These are phyloP conservation scores for Pseudopyrenochaeta lycopersici DNA, from an alignment of 2,329 filamentous ascomycete species.

Conservation along the genomic window DNA sequence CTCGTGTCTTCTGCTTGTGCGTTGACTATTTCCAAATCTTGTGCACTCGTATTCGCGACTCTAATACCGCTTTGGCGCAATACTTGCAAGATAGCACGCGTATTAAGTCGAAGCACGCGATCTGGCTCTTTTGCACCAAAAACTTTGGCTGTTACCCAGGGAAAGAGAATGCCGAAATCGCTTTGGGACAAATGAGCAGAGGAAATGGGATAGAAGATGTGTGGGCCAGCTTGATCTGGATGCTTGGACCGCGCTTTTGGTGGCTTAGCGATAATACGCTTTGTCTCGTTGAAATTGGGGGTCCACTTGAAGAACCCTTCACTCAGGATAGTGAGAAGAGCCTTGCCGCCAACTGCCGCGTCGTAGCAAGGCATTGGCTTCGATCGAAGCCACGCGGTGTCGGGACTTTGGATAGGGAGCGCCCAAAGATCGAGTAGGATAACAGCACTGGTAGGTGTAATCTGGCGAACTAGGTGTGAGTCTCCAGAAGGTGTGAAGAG, in stretches of 20 bases:
- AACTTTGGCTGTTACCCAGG: conserved; percentile 65
- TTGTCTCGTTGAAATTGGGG: conserved; percentile 74
- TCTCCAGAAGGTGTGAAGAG: conserved; percentile 68
- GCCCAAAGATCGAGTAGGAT: conserved; percentile 85
- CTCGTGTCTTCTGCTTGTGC: conserved; percentile 9
- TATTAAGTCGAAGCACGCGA: conserved; percentile 82
- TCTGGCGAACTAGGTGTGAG: conserved; percentile 69
- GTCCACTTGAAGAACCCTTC: conserved; percentile 82
- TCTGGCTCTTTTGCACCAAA: conserved; percentile 72
- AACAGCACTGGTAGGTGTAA: conserved; percentile 72
- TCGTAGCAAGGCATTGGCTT: conserved; percentile 76
- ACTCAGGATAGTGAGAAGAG: conserved; percentile 75
- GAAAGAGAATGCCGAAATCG: conserved; percentile 85
- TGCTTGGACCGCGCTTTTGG: conserved; percentile 55
- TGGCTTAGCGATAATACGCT: conserved; percentile 69
- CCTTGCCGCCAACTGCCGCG: conserved; percentile 60
- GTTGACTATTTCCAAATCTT: conserved; percentile 51
- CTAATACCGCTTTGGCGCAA: conserved; percentile 57
- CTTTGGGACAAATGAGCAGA: conserved; percentile 85
- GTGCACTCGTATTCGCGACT: conserved; percentile 51
- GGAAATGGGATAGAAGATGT: conserved; percentile 76
- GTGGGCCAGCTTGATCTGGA: conserved; percentile 59
- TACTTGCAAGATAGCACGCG: conserved; percentile 82
- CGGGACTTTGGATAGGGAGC: conserved; percentile 72
- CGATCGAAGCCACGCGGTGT: conserved; percentile 71